phyloP scores from a whole-genome alignment of 345 rosid species.

The Populus deltoides region DNA sequence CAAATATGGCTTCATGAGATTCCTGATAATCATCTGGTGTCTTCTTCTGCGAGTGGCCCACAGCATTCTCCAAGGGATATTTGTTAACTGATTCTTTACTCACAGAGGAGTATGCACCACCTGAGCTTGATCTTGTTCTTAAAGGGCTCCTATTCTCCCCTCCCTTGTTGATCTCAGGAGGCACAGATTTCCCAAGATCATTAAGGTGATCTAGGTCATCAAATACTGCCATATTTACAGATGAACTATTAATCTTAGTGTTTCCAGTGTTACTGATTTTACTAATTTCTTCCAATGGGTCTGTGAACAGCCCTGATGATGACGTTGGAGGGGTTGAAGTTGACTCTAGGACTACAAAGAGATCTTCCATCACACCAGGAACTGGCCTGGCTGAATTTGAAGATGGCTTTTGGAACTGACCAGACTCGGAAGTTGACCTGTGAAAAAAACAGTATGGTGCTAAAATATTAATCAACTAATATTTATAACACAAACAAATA shows the following conservation, averaged over 20 bases:
- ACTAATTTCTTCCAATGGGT: constrained; percentile 51
- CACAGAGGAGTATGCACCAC: constrained; percentile 38
- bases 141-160: constrained; percentile 48
- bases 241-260: constrained; percentile 38
- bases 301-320: constrained; percentile 36
- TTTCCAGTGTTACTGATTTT: constrained; percentile 41
- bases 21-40: constrained; percentile 38
- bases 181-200: constrained; percentile 55
- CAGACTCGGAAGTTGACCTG: constrained; percentile 56
- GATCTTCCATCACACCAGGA: constrained; percentile 48
- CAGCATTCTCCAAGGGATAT: constrained; percentile 35
- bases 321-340: constrained; percentile 38
- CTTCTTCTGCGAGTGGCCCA: constrained; percentile 38
- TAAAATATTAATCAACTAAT: constrained; percentile 1
- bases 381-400: constrained; percentile 37
- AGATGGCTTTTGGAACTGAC: constrained; percentile 38
- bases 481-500: neutral
- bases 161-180: constrained; percentile 43
- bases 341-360: constrained; percentile 57
- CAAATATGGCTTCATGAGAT: constrained; percentile 44
- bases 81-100: constrained; percentile 41
- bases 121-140: constrained; percentile 37
- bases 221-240: constrained; percentile 41
- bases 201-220: constrained; percentile 68
- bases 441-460: constrained; percentile 1